Evolutionary conservation across 2,329 filamentous ascomycete species (phyloP).

Genomic region (Nothophaeocryptopus gaeumannii): DNA sequence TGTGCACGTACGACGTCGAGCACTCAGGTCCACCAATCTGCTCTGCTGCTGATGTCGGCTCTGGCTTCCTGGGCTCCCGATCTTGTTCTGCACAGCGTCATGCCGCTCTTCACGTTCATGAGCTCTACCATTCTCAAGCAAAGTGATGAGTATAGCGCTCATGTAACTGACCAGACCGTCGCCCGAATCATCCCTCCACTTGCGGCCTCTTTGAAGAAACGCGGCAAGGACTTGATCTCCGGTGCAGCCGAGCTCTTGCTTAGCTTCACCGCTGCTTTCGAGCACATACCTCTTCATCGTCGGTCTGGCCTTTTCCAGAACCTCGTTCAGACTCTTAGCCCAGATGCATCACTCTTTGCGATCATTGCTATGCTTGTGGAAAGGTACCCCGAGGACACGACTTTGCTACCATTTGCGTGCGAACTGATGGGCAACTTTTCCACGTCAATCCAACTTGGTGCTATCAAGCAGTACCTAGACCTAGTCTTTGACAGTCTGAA

Average conservation of each 20-base stretch:
- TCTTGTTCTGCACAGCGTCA: conserved; percentile 90
- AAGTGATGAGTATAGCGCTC: conserved; percentile 93
- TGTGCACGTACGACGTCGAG: conserved; percentile 90
- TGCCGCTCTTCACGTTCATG: conserved; percentile 99
- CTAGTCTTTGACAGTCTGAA: conserved; percentile 73
- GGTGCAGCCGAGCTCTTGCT: conserved; percentile 87
- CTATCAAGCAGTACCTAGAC: conserved; percentile 72
- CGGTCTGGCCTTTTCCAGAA: conserved; percentile 79
- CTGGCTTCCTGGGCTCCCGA: conserved; percentile 86
- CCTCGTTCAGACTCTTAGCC: conserved; percentile 78
- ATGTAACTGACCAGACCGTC: conserved; percentile 91
- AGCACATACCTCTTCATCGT: conserved; percentile 88
- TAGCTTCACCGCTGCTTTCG: conserved; percentile 93
- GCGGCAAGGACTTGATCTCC: conserved; percentile 72
- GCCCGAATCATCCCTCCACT: conserved; percentile 90
- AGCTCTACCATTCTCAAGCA: conserved; percentile 85
- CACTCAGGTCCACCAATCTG: conserved; percentile 89
- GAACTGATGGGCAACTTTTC: conserved; percentile 71
- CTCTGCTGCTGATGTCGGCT: conserved; percentile 80
- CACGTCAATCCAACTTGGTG: conserved; percentile 68
- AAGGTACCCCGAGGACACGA: conserved; percentile 74
- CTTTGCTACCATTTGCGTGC: conserved; percentile 69
- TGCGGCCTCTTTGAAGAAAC: conserved; percentile 76
- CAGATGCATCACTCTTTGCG: conserved; percentile 83
- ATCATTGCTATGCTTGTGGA: conserved; percentile 88